phyloP scores from a whole-genome alignment of 352 stramenopile species.

The Globisporangium iwayamae region DNA sequence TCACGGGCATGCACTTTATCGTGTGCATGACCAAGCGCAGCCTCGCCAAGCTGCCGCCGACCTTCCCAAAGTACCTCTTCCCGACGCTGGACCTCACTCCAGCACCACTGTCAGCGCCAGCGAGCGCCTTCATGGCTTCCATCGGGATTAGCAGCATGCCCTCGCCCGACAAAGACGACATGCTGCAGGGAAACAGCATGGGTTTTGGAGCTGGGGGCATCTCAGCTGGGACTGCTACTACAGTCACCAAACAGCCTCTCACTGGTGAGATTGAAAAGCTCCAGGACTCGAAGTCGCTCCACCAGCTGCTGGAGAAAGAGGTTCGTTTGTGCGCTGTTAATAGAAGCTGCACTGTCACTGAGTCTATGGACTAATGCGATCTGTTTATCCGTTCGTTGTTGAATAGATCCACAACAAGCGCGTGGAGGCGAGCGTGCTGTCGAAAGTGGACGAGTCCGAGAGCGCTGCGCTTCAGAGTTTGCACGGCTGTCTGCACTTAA shows the following conservation, averaged over 20 bases:
- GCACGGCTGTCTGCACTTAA: slow-evolving; percentile 36
- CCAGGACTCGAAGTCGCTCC: slow-evolving; percentile 30
- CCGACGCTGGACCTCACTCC: slow-evolving; percentile 49
- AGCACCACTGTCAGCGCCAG: slow-evolving; percentile 3
- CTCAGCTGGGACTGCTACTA: not conserved
- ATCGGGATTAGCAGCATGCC: slow-evolving; percentile 34
- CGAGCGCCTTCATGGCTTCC: not conserved
- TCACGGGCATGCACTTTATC: slow-evolving; percentile 76
- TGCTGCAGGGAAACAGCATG: not conserved
- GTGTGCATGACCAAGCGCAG: slow-evolving; percentile 74
- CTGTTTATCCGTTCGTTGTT: not conserved
- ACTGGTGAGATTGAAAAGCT: slow-evolving; percentile 26
- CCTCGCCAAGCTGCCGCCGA: slow-evolving; percentile 38
- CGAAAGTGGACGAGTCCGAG: slow-evolving; percentile 32
- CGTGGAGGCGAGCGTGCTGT: slow-evolving; percentile 24
- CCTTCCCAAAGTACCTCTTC: slow-evolving; percentile 62
- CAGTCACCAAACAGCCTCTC: not conserved
- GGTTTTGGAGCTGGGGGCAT: not conserved
- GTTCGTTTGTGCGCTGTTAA: slow-evolving; percentile 6
- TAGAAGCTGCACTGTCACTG: not conserved
- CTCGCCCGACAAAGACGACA: slow-evolving; percentile 28
- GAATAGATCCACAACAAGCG: slow-evolving; percentile 33
- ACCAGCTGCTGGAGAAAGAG: slow-evolving; percentile 38
- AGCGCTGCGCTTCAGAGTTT: slow-evolving; percentile 33
- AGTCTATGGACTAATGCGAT: not conserved